phyloP scores from a whole-genome alignment of 768 basidiomycete species.

The Psilocybe sp. region DNA sequence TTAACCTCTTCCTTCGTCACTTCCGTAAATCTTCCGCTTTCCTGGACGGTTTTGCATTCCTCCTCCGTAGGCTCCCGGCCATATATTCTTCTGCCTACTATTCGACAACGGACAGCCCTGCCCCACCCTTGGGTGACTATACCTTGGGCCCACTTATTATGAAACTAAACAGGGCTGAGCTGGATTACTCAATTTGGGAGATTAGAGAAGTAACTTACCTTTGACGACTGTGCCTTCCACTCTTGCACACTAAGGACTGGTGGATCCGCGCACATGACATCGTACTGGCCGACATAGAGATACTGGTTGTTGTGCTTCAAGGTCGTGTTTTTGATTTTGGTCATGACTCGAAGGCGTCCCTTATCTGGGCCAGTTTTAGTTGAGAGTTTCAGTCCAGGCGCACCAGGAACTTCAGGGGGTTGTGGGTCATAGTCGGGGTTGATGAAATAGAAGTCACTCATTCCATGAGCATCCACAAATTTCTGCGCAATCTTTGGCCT shows the following conservation, averaged over 20 bases:
- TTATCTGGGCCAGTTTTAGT: not conserved
- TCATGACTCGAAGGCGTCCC: conserved; percentile 9
- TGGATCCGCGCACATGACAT: not conserved
- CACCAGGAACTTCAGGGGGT: conserved; percentile 32
- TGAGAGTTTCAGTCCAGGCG: conserved; percentile 29
- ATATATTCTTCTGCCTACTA: conserved; percentile 22
- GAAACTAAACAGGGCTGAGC: conserved; percentile 15
- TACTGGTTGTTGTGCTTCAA: conserved; percentile 11
- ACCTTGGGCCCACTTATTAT: conserved; percentile 24
- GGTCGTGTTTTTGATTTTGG: conserved; percentile 6
- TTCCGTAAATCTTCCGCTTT: conserved; percentile 5
- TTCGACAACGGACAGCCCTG: conserved; percentile 17
- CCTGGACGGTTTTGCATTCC: conserved; percentile 16
- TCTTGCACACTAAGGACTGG: conserved; percentile 21
- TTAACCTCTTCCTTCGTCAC: conserved; percentile 24
- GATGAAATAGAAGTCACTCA: conserved; percentile 31
- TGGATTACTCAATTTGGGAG: not conserved
- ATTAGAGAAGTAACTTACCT: not conserved
- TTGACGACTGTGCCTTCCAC: conserved; percentile 18
- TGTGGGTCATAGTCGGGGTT: conserved; percentile 30
- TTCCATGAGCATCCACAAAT: conserved; percentile 23
- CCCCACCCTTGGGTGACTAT: conserved; percentile 29
- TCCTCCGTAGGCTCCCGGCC: conserved; percentile 21
- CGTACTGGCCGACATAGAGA: conserved; percentile 31
- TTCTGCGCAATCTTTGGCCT: conserved; percentile 19